A percentile compares a stretch with the other conserved stretches of the same genome.
These are phyloP conservation scores for Aspergillus ochraceus DNA, from an alignment of 2,329 filamentous ascomycete genomes.

Conservation along the genomic window DNA sequence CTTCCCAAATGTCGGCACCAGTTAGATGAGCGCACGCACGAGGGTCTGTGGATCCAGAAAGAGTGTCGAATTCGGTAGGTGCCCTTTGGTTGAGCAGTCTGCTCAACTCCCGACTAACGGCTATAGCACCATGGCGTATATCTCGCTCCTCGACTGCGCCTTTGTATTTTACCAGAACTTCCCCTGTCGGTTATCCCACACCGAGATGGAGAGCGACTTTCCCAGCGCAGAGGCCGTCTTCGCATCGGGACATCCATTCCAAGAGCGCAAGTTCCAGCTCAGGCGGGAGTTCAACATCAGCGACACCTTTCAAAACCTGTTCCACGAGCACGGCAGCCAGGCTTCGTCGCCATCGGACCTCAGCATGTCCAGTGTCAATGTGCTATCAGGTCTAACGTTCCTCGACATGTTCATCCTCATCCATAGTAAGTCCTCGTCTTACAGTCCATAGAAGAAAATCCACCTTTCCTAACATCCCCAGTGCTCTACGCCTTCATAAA, in stretches of 20 bases:
- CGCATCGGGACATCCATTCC: constrained; percentile 43
- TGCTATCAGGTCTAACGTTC: constrained; percentile 30
- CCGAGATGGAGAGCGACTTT: constrained; percentile 46
- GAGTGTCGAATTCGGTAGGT: constrained; percentile 45
- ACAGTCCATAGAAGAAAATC: background rate
- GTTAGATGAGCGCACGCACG: constrained; percentile 37
- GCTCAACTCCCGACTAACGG: background rate
- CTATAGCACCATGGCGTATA: constrained; percentile 37
- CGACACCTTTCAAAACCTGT: constrained; percentile 42
- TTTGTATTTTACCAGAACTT: constrained; percentile 49
- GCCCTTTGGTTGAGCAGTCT: background rate
- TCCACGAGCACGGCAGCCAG: constrained; percentile 27
- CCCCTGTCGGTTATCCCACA: constrained; percentile 41
- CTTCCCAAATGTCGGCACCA: constrained; percentile 40
- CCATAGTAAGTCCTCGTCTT: constrained; percentile 32
- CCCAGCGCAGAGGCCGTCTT: constrained; percentile 44
- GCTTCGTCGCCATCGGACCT: constrained; percentile 7
- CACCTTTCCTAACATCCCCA: constrained; percentile 16
- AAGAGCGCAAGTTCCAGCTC: constrained; percentile 40
- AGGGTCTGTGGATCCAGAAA: constrained; percentile 45
- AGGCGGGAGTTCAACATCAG: constrained; percentile 37
- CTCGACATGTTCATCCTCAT: constrained; percentile 47
- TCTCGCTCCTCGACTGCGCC: constrained; percentile 46
- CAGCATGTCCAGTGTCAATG: constrained; percentile 4
- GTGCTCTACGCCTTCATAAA: constrained; percentile 44